Conservation (phyloP, 2,329 filamentous ascomycete genomes). For the Torrubiellomyces zombiae region DNA sequence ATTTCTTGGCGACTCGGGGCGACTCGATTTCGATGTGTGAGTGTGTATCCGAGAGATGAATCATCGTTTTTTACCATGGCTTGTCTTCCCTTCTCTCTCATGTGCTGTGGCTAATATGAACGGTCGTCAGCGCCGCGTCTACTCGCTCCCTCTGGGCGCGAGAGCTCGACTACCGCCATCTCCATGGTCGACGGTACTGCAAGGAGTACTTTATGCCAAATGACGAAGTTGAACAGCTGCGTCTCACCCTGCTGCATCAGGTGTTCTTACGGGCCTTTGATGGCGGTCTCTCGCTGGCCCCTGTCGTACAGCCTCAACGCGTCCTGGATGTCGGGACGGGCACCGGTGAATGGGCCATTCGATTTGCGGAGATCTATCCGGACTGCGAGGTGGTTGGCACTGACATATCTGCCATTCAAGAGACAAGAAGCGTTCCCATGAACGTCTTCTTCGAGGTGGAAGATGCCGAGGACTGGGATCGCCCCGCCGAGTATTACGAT, state of each 20-base stretch:
- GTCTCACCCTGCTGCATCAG: conserved; percentile 44
- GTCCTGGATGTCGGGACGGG: conserved; percentile 44
- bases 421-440: conserved; percentile 36
- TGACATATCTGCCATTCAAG: conserved; percentile 39
- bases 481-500: conserved; percentile 33
- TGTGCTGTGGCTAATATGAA: neutral
- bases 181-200: conserved; percentile 47
- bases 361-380: conserved; percentile 36
- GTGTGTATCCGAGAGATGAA: too few species aligned
- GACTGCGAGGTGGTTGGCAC: conserved; percentile 40
- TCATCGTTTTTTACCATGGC: too few species aligned
- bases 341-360: conserved; percentile 33
- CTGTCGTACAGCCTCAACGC: conserved; percentile 20
- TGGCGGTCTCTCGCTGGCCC: conserved; percentile 26
- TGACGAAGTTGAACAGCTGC: conserved; percentile 47
- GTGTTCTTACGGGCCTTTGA: conserved; percentile 38
- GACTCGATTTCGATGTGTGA: too few species aligned
- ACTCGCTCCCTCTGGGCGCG: conserved; percentile 31
- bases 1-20: too few species aligned
- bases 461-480: conserved; percentile 43
- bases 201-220: conserved; percentile 49
- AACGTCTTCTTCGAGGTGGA: conserved; percentile 45
- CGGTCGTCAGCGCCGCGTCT: conserved; percentile 19
- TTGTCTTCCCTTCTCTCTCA: neutral
- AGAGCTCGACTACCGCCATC: conserved; percentile 38